Percentiles rank a stretch among this genome's conserved stretches.
These are phyloP conservation scores for Spirogloea muscicola DNA, from an alignment of 139 green algal species.

Conservation along the genomic window DNA sequence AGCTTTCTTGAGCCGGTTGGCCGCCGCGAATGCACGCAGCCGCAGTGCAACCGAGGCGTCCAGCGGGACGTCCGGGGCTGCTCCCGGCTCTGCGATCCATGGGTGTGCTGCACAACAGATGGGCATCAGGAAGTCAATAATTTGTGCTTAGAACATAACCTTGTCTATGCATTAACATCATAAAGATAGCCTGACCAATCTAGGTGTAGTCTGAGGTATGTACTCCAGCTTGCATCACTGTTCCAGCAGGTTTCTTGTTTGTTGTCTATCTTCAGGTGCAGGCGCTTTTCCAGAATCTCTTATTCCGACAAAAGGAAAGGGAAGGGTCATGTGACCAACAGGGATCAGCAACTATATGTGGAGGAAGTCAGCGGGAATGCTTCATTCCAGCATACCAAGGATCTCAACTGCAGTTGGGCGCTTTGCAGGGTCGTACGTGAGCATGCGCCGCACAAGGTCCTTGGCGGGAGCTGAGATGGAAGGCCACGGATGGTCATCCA, in stretches of 20 bases:
- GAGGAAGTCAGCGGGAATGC: too few relatives aligned
- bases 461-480: slow-evolving; percentile 14
- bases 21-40: slow-evolving; percentile 78
- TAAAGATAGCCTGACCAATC: background rate
- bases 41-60: slow-evolving; percentile 76
- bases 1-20: slow-evolving; percentile 73
- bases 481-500: background rate
- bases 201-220: background rate
- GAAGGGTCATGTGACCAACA: too few relatives aligned
- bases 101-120: slow-evolving; percentile 58
- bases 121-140: slow-evolving; percentile 52
- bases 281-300: background rate
- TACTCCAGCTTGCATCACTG: background rate
- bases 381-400: slow-evolving; percentile 3
- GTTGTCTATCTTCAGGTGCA: background rate
- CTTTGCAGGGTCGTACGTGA: slow-evolving; percentile 5
- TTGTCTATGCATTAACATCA: background rate
- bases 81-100: slow-evolving; percentile 84
- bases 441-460: slow-evolving; percentile 17
- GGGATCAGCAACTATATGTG: too few relatives aligned
- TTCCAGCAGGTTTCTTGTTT: background rate
- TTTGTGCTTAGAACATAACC: background rate
- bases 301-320: background rate
- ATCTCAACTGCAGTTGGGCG: slow-evolving; percentile 1
- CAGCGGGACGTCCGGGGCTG: slow-evolving; percentile 65